Percentiles rank a stretch among this genome's conserved stretches.
Evolutionary conservation across 495 filamentous ascomycete species (phyloP).

Genomic region (Aspergillus incahuasiensis): DNA sequence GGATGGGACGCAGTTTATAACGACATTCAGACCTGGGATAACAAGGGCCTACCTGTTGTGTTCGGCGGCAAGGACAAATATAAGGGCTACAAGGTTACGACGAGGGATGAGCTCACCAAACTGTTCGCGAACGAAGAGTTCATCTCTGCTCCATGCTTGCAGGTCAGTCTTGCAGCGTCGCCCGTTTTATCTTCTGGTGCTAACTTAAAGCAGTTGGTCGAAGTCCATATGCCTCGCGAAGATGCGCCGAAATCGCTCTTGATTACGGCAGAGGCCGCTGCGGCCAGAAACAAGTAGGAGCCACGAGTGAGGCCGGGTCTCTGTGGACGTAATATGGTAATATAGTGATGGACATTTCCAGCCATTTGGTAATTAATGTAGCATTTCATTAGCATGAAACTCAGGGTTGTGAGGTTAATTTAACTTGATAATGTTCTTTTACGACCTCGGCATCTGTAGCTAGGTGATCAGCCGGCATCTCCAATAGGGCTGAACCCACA

Average conservation of each 20-base stretch:
- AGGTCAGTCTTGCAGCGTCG: conserved; percentile 26
- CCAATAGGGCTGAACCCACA: too few species aligned
- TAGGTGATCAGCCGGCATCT: too few species aligned
- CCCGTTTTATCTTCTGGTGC: neutral
- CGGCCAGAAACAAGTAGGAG: conserved; percentile 55
- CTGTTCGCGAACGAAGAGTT: conserved; percentile 68
- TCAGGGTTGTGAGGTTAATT: neutral
- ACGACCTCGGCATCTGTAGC: neutral
- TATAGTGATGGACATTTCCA: neutral
- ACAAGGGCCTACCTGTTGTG: conserved; percentile 58
- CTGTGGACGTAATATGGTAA: neutral
- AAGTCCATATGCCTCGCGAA: conserved; percentile 78
- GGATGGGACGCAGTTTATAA: conserved; percentile 74
- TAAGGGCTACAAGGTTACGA: conserved; percentile 65
- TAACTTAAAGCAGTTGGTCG: conserved; percentile 62
- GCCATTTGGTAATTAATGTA: neutral
- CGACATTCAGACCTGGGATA: conserved; percentile 71
- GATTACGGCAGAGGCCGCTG: conserved; percentile 58
- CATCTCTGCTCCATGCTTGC: conserved; percentile 39
- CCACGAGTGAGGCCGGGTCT: neutral
- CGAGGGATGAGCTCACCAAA: conserved; percentile 61
- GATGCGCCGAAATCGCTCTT: conserved; percentile 70
- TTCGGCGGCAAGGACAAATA: conserved; percentile 62
- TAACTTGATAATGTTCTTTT: neutral
- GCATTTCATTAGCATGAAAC: neutral